Conservation (phyloP, 768 basidiomycete genomes). For the Leccinellum luteum region DNA sequence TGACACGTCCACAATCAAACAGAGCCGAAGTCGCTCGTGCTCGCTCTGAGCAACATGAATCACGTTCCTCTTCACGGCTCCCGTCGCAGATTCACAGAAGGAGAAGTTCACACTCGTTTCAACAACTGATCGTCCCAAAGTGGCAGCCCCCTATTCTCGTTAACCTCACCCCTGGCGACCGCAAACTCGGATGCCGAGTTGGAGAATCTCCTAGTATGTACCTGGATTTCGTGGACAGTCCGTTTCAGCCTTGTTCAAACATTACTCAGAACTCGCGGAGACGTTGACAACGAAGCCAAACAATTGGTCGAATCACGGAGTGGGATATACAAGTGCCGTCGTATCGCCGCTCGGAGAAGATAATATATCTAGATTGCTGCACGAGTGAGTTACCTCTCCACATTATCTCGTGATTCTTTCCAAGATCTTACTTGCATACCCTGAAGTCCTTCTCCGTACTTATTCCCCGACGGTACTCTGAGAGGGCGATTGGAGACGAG, state of each 20-base stretch:
- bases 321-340: slow-evolving; percentile 10
- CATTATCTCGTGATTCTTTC: background rate
- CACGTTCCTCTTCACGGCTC: background rate
- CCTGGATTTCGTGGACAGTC: background rate
- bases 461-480: slow-evolving; percentile 19
- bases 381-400: slow-evolving; percentile 2
- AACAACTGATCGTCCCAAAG: background rate
- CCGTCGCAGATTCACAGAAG: slow-evolving; percentile 3
- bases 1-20: background rate
- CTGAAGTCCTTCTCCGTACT: slow-evolving; percentile 12
- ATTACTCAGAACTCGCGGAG: background rate
- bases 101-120: background rate
- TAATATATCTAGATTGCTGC: background rate
- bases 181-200: slow-evolving; percentile 13
- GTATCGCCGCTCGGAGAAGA: slow-evolving; percentile 5
- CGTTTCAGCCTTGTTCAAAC: background rate
- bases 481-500: slow-evolving; percentile 15
- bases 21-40: background rate
- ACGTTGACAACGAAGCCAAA: slow-evolving; percentile 7
- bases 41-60: background rate
- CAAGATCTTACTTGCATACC: background rate
- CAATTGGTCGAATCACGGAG: slow-evolving; percentile 17
- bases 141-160: slow-evolving; percentile 1
- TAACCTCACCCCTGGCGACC: slow-evolving; percentile 5
- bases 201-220: slow-evolving; percentile 6